phyloP scores from a whole-genome alignment of 2,329 filamentous ascomycete species.

The Trichophyton rubrum region DNA sequence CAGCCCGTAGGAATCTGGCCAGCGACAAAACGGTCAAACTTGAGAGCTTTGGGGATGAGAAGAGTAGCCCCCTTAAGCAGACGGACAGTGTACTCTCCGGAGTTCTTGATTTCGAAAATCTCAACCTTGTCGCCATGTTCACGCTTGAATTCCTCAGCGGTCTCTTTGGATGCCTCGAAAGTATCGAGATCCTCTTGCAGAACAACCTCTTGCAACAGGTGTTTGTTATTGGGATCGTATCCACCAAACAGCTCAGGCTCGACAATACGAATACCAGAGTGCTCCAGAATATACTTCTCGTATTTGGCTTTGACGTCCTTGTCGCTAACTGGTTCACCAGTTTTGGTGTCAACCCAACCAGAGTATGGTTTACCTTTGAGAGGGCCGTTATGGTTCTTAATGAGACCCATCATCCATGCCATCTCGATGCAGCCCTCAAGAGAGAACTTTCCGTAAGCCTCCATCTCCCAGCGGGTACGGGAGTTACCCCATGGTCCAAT shows the following conservation, averaged over 20 bases:
- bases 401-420: conserved; percentile 99
- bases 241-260: conserved; percentile 94
- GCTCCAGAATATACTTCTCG: conserved; percentile 90
- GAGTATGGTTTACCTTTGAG: conserved; percentile 95
- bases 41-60: conserved; percentile 90
- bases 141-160: conserved; percentile 90
- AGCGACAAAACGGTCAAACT: conserved; percentile 93
- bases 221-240: conserved; percentile 97
- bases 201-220: conserved; percentile 92
- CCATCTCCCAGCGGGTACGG: conserved; percentile 98
- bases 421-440: conserved; percentile 97
- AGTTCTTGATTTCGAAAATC: conserved; percentile 87
- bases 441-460: conserved; percentile 90
- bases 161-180: conserved; percentile 95
- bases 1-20: conserved; percentile 95
- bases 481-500: conserved; percentile 98
- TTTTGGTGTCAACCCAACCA: conserved; percentile 89
- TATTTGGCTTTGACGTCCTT: conserved; percentile 97
- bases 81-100: conserved; percentile 85
- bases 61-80: conserved; percentile 91
- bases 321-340: conserved; percentile 89
- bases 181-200: conserved; percentile 95
- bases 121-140: conserved; percentile 97
- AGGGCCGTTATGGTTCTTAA: conserved; percentile 94
- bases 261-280: conserved; percentile 93